Percentiles rank a stretch among this genome's conserved stretches.
phyloP scores from a whole-genome alignment of 306 rosid genomes.

The Pachyrhizus erosus region DNA sequence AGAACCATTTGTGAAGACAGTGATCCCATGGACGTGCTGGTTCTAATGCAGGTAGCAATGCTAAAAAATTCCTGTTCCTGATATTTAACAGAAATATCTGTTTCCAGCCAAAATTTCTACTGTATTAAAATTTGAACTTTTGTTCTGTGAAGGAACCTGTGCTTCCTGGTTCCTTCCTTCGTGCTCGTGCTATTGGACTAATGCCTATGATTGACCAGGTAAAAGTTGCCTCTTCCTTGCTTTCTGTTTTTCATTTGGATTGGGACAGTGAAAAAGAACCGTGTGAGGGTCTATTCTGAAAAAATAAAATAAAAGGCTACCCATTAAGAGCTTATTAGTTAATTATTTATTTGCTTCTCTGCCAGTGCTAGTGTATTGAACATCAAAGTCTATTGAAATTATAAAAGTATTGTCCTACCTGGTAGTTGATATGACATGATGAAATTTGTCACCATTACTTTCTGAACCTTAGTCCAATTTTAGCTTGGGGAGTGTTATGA shows the following conservation, averaged over 20 bases:
- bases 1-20: conserved; percentile 96
- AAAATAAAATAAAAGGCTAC: not conserved
- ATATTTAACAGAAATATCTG: conserved; percentile 1
- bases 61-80: conserved; percentile 31
- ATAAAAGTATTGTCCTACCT: conserved; percentile 12
- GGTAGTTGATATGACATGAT: conserved; percentile 16
- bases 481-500: conserved; percentile 10
- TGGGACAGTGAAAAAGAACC: conserved; percentile 17
- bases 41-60: conserved; percentile 89
- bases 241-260: not conserved
- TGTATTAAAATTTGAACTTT: conserved; percentile 17
- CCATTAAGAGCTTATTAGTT: not conserved
- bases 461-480: not conserved
- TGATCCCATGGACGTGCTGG: conserved; percentile 94
- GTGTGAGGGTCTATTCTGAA: not conserved
- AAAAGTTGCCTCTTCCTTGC: conserved; percentile 17
- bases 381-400: conserved; percentile 14
- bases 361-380: conserved; percentile 12
- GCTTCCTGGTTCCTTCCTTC: conserved; percentile 90
- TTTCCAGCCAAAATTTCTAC: conserved; percentile 25
- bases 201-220: conserved; percentile 99
- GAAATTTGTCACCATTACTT: conserved; percentile 28
- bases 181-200: conserved; percentile 98
- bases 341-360: not conserved
- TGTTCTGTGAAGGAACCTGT: conserved; percentile 76